Evolutionary conservation across 352 stramenopile genomes (phyloP).

Genomic region (Blastocystis sp.): DNA sequence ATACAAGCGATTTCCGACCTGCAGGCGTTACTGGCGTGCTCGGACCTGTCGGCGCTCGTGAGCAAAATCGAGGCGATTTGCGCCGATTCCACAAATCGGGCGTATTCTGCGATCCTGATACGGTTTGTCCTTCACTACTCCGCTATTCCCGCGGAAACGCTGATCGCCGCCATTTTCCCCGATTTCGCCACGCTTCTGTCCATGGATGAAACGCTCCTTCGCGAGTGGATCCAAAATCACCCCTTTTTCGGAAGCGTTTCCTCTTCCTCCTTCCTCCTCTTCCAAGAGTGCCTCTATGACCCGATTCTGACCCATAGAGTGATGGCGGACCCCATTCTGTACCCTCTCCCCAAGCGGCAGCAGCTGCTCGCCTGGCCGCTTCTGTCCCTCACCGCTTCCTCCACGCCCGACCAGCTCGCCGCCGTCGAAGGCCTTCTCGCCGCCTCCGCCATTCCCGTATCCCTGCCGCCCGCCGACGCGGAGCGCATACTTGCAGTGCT

Average conservation of each 20-base stretch:
- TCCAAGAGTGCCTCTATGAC: neutral
- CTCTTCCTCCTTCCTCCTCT: neutral
- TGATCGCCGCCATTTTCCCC: neutral
- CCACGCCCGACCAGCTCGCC: neutral
- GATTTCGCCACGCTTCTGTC: neutral
- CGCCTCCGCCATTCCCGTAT: neutral
- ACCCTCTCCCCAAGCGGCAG: neutral
- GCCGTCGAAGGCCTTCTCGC: neutral
- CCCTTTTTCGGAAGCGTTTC: neutral
- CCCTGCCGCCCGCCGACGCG: neutral
- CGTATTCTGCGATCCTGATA: neutral
- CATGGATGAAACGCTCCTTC: neutral
- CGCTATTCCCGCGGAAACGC: neutral
- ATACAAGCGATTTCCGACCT: neutral
- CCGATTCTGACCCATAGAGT: neutral
- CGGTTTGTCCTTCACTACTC: neutral
- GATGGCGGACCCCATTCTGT: neutral
- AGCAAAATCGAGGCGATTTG: neutral
- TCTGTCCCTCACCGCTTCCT: neutral
- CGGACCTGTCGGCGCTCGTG: neutral
- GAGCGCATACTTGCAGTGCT: neutral
- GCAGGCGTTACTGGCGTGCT: neutral
- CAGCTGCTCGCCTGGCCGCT: neutral
- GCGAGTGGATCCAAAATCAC: constrained; percentile 11
- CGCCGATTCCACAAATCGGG: neutral